Evolutionary conservation across 2,329 filamentous ascomycete genomes (phyloP).

Genomic region (Xylariales sp.): DNA sequence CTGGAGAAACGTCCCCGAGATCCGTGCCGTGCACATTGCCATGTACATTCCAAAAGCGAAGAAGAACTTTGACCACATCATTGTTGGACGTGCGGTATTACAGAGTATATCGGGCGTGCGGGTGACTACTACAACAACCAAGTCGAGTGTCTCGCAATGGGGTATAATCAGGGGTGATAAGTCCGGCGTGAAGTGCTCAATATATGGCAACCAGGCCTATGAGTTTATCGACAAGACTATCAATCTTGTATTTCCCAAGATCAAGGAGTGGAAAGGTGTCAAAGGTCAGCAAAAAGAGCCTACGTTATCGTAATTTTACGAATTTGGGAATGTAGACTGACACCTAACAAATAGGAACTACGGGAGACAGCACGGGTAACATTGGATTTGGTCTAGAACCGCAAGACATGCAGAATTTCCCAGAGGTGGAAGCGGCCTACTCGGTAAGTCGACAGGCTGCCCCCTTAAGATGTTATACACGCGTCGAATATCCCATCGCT

Average conservation of each 20-base stretch:
- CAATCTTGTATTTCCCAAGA: constrained; percentile 89
- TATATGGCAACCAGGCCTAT: constrained; percentile 83
- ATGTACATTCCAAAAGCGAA: constrained; percentile 76
- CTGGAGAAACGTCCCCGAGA: constrained; percentile 86
- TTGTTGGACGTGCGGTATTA: constrained; percentile 84
- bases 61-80: constrained; percentile 78
- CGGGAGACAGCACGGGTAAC: constrained; percentile 90
- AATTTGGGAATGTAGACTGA: constrained; percentile 17
- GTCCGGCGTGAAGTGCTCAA: constrained; percentile 79
- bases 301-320: background rate
- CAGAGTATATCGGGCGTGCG: constrained; percentile 87
- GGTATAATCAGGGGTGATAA: constrained; percentile 76
- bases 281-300: constrained; percentile 50
- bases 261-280: constrained; percentile 92
- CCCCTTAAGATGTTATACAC: constrained; percentile 3
- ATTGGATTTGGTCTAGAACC: constrained; percentile 82
- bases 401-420: constrained; percentile 84
- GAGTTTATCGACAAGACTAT: constrained; percentile 92
- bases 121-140: constrained; percentile 76
- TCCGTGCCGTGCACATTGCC: constrained; percentile 85
- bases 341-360: constrained; percentile 56
- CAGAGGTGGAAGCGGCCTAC: constrained; percentile 94
- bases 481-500: constrained; percentile 9
- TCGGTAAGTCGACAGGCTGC: constrained; percentile 71
- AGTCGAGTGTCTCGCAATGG: constrained; percentile 79